A percentile compares a stretch with the other conserved stretches of the same genome.
Conservation (phyloP, 306 rosid genomes). For the Lagenaria siceraria region DNA sequence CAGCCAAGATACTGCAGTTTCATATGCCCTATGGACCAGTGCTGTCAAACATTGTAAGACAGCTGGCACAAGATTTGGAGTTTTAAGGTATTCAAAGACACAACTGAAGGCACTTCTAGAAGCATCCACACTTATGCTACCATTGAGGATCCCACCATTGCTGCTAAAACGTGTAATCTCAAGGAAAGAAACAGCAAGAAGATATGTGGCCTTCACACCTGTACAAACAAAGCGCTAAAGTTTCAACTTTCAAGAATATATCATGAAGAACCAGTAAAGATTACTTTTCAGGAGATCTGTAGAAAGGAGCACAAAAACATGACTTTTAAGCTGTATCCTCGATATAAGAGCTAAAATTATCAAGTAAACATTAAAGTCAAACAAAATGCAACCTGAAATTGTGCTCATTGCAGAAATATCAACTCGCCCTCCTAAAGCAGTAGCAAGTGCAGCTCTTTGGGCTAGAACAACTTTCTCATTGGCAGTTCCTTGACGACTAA, state of each 20-base stretch:
- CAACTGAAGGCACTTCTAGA: constrained; percentile 89
- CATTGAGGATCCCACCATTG: constrained; percentile 92
- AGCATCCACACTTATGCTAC: constrained; percentile 39
- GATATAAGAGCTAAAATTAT: neutral
- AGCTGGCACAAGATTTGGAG: constrained; percentile 88
- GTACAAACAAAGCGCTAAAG: constrained; percentile 12
- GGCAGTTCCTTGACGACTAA: constrained; percentile 79
- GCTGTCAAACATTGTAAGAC: constrained; percentile 89
- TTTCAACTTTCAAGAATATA: constrained; percentile 1
- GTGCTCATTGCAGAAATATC: constrained; percentile 78
- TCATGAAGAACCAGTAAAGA: neutral
- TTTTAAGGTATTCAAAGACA: constrained; percentile 89
- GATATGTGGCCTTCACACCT: constrained; percentile 98
- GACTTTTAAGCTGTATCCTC: neutral
- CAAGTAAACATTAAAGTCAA: neutral
- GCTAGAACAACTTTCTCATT: constrained; percentile 85
- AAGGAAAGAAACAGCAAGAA: constrained; percentile 92
- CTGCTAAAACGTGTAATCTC: constrained; percentile 95
- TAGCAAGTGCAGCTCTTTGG: constrained; percentile 88
- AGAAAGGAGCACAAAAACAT: neutral
- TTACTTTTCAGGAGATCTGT: neutral
- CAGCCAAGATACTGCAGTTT: constrained; percentile 84
- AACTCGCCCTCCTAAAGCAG: constrained; percentile 90
- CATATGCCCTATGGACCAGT: constrained; percentile 80
- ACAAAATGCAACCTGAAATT: constrained; percentile 55